Evolutionary conservation across 2,329 filamentous ascomycete species (phyloP), one percentile per base, ranked within the genome.

Genomic region (Daldinia sp.): DNA sequence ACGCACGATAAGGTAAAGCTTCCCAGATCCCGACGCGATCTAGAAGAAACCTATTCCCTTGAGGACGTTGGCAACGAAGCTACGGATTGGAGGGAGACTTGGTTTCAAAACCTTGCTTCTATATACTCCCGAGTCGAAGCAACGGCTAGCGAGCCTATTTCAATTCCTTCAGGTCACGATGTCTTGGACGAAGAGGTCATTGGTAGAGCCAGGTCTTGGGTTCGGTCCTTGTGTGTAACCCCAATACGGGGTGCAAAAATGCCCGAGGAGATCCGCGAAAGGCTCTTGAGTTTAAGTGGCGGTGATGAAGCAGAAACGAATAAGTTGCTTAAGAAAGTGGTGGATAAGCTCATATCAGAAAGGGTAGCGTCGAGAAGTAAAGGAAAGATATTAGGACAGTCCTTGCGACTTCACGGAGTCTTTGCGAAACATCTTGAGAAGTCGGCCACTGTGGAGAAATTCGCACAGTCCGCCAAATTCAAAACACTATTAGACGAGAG

Each of bases 331-430:
- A 78, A 82, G 41, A 74, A 76, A 58, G 83, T 81, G 0, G 80
- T 87, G 43, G 76, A 78, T 41, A 76, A 80, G 35, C 77, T 88
- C 11, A 82, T 82, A 29, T 73, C 75, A 5, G 78, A 82, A 35
- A 81, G 81, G 51, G 77, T 93, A 23, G 83, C 87, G 32, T 85
- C 85, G 68, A 84, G 85, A 67, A 85, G 83, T 53, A 89, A 87
- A 65, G 81, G 84, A 15, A 84, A 86, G 25, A 81, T 82, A 0
- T 77, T 85, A 2, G 88, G 87, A 0, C 82, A 86, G 8, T 86
- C 87, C 9, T 92, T 87, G 74, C 81, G 85, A 37, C 82, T 91
- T 30, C 86, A 86, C 53, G 84, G 87, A 64, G 80, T 82, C 25
- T 87, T 89, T 66, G 77, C 82, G 6, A 80, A 82, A 29, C 77